Base-by-base conservation (phyloP, 1,284 basidiomycete species). In the Baeospora myosura region DNA sequence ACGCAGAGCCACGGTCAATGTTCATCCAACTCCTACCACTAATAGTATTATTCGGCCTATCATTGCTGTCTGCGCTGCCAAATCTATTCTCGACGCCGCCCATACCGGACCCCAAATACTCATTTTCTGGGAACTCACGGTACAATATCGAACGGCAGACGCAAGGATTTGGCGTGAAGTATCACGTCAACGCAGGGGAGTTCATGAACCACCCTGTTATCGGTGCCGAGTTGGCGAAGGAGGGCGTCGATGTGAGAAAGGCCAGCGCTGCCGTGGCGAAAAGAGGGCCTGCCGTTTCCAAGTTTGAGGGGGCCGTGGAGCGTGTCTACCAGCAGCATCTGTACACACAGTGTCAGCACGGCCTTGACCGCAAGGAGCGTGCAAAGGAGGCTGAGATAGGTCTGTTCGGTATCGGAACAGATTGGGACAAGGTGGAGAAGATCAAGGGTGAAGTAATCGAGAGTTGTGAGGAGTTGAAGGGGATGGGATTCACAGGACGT, bases 21-120 rank as follows among this genome's bases (percentile, higher is more conserved):
- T 65, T 91, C 55, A 63, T 89, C 20, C 92, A 97, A 57, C 72
- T 98, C 14, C 72, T 96, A 11, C 95, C 96, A 5, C 70, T 99
- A 22, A 62, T 95, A 49, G 59, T 96, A 38, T 69, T 97, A 24
- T 82, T 94, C 55, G 72, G 71, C 1, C 87, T 97, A 62, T 93
- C 92, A 4, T 61, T 98, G 48, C 62, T 97, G 43, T 86, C 88
- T 20, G 82, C 90, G 40, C 63, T 98, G 4, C 92, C 94, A 1
- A 79, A 71, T 42, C 60, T 92, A 17, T 88, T 96, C 62, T 58
- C 72, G 7, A 68, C 79, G 2, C 57, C 77, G 5, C 70, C 76
- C 0, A 72, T 76, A 4, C 86, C 89, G 1, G 88, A 96, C 52
- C 94, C 94, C 3, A 64, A 69, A 3, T 98, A 84, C 64, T 72